Base-by-base conservation (phyloP, 345 rosid species). In the Aurinia saxatilis region DNA sequence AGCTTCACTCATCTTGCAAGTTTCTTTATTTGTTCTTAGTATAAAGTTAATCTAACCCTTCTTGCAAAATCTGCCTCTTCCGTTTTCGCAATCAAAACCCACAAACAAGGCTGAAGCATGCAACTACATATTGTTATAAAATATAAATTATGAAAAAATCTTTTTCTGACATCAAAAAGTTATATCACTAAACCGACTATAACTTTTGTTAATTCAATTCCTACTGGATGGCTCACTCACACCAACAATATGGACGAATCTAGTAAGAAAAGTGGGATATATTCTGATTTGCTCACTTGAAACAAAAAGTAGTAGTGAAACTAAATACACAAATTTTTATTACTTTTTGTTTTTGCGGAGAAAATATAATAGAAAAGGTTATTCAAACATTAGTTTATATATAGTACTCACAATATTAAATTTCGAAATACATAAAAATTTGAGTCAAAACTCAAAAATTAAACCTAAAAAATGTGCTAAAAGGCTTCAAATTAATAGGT, bases 161-260 rank as follows among this genome's bases (percentile, higher is more conserved):
- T 41, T 15, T 10, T 16, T 3, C 5, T 6, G 44, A 16, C 8
- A 42, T 25, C 16, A 30, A 58, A 57, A 25, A 30, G 35, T 30
- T 29, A 45, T 41, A 34, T 51, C 61, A 68, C 67, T 51, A 59
- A 46, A 50, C 66, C 53, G 52, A 60, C 66, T 65, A 44, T 44
- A 53, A 53, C 31, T 44, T 54, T 54, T 23, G 45, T 5, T 54
- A n/a, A 45, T 18, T 35, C 55, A 7, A 54, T 23, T 2, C 31
- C 1, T 44, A 68, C 35, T 68, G 55, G 62, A 14, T 60, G 55
- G 35, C 33, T 50, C 38, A 34, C 11, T 51, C 14, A 36, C 31
- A 44, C 17, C 31, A 50, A 12, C 16, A n/a, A 10, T 37, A 21
- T 51, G 62, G 56, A 59, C 44, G 56, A 45, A 53, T 69, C 34